Evolutionary conservation across 305 asterid genomes (phyloP), one percentile per base, ranked within the genome.

Genomic region (Caryopteris hybrid): DNA sequence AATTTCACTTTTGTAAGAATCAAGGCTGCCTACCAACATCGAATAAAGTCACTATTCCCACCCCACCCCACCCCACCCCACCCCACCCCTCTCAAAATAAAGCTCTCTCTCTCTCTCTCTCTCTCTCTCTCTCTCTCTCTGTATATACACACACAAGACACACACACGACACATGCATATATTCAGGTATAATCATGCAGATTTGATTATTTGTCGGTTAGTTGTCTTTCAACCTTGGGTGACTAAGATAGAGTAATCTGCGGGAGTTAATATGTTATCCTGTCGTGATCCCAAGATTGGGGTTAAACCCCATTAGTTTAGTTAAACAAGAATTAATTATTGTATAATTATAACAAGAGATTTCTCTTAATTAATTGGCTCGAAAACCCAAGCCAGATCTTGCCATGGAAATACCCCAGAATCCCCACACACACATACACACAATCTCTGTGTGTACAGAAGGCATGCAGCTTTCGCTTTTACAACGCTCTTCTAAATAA

Each of bases 231-330:
- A 43, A 42, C 69, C 34, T 48, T 18, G 61, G 25, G 59, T 66
- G 27, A 74, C 55, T 62, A 45, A 64, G 55, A 55, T 46, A 27
- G 70, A 74, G 66, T 63, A 70, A 66, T 79, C 58, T 56, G 47
- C 61, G 69, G 63, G 18, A 50, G 25, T 33, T 58, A 69, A 14
- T 50, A 46, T 42, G 25, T 42, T 41, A 22, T 6, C n/a, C 42
- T 60, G 36, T 75, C 71, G 66, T 53, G 83, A 81, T 84, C 86
- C 85, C 85, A 68, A 70, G 76, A 78, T 67, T 72, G 66, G 54
- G 23, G n/a, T 2, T n/a, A n/a, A n/a, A n/a, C n/a, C n/a, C n/a
- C 13, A 17, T 53, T 23, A 4, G 46, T 58, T 31, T 17, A 2
- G 48, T 13, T 1, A 23, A 50, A 60, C 22, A 16, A 61, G 2